phyloP scores from a whole-genome alignment of 495 filamentous ascomycete species.

The Choiromyces venosus region DNA sequence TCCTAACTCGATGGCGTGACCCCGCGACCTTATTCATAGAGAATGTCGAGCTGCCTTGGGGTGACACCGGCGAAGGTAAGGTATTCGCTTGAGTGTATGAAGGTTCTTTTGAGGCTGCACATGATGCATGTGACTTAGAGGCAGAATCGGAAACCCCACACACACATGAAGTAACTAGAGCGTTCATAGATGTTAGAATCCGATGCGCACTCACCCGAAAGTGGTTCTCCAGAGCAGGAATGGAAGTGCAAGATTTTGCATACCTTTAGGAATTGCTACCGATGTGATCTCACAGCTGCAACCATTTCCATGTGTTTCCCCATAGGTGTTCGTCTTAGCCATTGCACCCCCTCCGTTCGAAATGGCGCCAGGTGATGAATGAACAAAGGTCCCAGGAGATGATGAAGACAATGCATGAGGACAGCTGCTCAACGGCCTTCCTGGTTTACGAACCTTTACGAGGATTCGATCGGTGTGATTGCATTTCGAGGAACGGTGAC shows the following conservation, averaged over 20 bases:
- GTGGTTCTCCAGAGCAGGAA: neutral
- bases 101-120: neutral
- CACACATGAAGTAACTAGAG: slow-evolving; percentile 29
- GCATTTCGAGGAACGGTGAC: slow-evolving; percentile 42
- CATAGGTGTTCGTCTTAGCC: slow-evolving; percentile 4
- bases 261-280: slow-evolving; percentile 37
- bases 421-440: slow-evolving; percentile 41
- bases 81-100: neutral
- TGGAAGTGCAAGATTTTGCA: neutral
- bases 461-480: slow-evolving; percentile 39
- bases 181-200: neutral
- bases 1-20: slow-evolving; percentile 8
- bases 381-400: slow-evolving; percentile 32
- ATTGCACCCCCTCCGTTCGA: slow-evolving; percentile 12
- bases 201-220: slow-evolving; percentile 4
- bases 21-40: neutral
- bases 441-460: slow-evolving; percentile 41
- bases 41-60: neutral
- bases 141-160: slow-evolving; percentile 17
- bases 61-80: neutral
- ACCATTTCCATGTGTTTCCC: slow-evolving; percentile 15
- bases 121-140: neutral
- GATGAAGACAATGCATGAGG: slow-evolving; percentile 36
- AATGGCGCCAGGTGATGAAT: slow-evolving; percentile 17
- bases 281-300: slow-evolving; percentile 37